Evolutionary conservation across 2,329 filamentous ascomycete species (phyloP), one percentile per base, ranked within the genome.

Genomic region (Aurifilum marmelostoma): DNA sequence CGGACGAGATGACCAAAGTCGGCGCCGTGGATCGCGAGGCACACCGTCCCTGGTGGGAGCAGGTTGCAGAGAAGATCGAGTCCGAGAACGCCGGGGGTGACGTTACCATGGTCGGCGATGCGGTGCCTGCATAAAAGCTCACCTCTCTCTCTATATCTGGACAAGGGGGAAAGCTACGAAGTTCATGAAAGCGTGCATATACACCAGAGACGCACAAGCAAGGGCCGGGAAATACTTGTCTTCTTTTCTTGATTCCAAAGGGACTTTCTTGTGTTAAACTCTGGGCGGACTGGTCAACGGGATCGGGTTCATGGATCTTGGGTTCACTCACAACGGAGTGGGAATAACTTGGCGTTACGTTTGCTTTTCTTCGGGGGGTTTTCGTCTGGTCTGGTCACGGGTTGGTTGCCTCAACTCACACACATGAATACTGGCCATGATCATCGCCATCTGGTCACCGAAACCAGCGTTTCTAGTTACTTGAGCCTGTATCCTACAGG

Each of bases 41-140:
- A 9, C 91, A 93, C 77, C 87, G 87, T 16, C 75, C 80, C 58
- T 93, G 90, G 90, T 94, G 92, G 83, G 90, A 92, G 78, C 80
- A 83, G 60, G 85, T 92, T 71, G 87, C 88, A 0, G 83, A 84
- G 71, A 87, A 85, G 76, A 82, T 88, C 34, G 83, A 83, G 56
- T 18, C 21, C 5, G 65, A 66, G 39, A 54, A n/a, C 16, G 64
- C 64, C 2, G 50, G 34, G 37, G 39, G 14, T 18, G 52, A 47
- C 29, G 52, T 41, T n/a, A 7, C 63, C 27, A 56, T 58, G 50
- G 32, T 11, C 14, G 50, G 34, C 9, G 29, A 8, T 32, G 50
- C 47, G 8, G 21, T 14, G n/a, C 34, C 63, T 29, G 47, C 50
- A 60, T 66, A 43, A 59, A 41, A 9, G 59, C 59, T 39, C 3